Evolutionary conservation across 2,329 filamentous ascomycete species (phyloP), one percentile per base, ranked within the genome.

Genomic region (Fusarium sp.): DNA sequence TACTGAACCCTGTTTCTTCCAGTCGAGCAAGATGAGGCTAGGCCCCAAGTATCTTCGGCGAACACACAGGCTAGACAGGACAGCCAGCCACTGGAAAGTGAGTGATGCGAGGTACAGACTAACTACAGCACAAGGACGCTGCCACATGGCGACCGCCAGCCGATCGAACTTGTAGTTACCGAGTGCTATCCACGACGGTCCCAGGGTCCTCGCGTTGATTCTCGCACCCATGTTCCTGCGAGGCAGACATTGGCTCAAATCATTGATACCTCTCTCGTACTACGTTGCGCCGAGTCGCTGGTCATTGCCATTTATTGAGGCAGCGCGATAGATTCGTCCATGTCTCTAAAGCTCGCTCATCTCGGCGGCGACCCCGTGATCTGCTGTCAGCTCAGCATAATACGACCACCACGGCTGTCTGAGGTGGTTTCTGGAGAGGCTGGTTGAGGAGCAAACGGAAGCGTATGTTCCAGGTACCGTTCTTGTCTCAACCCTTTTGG

Each of bases 341-440:
- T 70, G 65, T 63, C 55, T 71, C 50, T 13, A 67, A 37, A 67
- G 47, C 61, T 52, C 59, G 26, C 45, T 53, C 45, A 20, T 60
- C 69, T 72, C 55, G 51, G 55, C 65, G 65, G 65, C 62, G 62
- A 46, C 60, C 51, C 65, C 66, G 61, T 74, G 53, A 65, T 61
- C 50, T 62, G 61, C 66, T 49, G 68, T 74, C 71, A 74, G 71
- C 65, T 72, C 56, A 68, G 68, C 71, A 73, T 58, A 53, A 73
- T 74, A 68, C 61, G 66, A 62, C 66, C 68, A 65, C 43, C 54
- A 53, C 39, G 30, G 62, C 57, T 56, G 52, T 40, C 32, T 47
- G 43, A 66, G 54, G 48, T 56, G 51, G 50, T 44, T 67, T 67
- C 32, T 45, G 46, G 48, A 56, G 37, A 48, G 33, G 50, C 50